These are phyloP conservation scores for Vigna hirtella DNA, from an alignment of 306 rosid species.

Conservation along the genomic window DNA sequence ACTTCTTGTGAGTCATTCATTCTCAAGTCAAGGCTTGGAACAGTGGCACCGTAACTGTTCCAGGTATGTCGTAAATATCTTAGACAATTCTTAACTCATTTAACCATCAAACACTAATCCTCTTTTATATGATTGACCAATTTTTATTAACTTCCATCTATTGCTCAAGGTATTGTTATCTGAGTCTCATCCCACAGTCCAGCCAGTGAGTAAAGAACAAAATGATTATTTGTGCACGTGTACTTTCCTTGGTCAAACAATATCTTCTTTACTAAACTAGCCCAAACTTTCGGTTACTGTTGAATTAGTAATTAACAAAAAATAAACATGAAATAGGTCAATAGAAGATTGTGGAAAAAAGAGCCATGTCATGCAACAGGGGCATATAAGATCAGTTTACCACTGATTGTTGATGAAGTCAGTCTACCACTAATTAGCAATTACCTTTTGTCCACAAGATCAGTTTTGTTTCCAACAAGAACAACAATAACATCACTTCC, in stretches of 20 bases:
- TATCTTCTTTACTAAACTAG: slow-evolving; percentile 11
- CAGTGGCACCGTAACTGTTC: slow-evolving; percentile 9
- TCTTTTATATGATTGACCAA: too few relatives aligned
- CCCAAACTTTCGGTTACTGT: neutral
- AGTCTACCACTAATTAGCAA: slow-evolving; percentile 13
- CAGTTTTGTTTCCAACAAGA: slow-evolving; percentile 90
- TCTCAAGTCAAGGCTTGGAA: slow-evolving; percentile 27
- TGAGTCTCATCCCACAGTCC: neutral
- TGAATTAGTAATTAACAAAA: slow-evolving; percentile 24
- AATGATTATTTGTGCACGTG: neutral
- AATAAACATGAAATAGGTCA: neutral
- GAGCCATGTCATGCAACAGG: slow-evolving; percentile 18
- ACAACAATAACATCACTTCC: slow-evolving; percentile 91
- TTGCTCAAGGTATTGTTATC: slow-evolving; percentile 12
- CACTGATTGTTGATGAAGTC: neutral
- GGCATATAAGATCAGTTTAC: slow-evolving; percentile 10
- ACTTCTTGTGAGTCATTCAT: slow-evolving; percentile 19
- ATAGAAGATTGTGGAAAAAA: slow-evolving; percentile 30
- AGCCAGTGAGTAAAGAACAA: too few relatives aligned
- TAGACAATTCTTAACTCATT: too few relatives aligned
- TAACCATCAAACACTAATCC: too few relatives aligned
- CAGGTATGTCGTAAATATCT: neutral
- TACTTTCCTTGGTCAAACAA: slow-evolving; percentile 4
- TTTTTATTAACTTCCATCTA: slow-evolving; percentile 32
- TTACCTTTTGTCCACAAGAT: slow-evolving; percentile 94